Evolutionary conservation across 345 rosid genomes (phyloP).

Genomic region (Eucalyptus curtisii): DNA sequence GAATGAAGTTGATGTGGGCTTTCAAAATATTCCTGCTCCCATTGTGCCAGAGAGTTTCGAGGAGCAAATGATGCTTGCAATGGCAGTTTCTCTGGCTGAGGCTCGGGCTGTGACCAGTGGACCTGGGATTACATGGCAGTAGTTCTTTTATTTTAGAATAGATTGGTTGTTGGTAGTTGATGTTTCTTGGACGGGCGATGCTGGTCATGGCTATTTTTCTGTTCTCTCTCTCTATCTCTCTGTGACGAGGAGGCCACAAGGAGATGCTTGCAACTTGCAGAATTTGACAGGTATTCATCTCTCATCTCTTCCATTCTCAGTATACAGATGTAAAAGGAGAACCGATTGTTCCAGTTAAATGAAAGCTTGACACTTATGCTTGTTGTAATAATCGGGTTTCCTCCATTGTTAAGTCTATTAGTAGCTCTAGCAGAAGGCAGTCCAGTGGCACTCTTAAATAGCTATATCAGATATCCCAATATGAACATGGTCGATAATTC

Average conservation of each 20-base stretch:
- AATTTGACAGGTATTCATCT: conserved; percentile 5
- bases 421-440: background rate
- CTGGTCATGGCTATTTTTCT: background rate
- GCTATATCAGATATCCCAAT: background rate
- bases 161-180: background rate
- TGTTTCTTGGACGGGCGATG: background rate
- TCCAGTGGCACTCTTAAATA: background rate
- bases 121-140: conserved; percentile 63
- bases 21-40: conserved; percentile 25
- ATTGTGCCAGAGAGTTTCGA: conserved; percentile 79
- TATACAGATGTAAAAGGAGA: conserved; percentile 3
- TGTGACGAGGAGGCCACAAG: background rate
- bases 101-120: conserved; percentile 45
- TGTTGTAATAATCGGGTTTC: background rate
- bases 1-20: conserved; percentile 19
- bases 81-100: conserved; percentile 93
- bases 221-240: background rate
- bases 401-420: background rate
- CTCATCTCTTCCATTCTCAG: background rate
- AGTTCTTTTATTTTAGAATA: background rate
- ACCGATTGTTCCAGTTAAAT: conserved; percentile 4
- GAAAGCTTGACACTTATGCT: conserved; percentile 10
- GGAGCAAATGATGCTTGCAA: conserved; percentile 95
- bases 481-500: background rate
- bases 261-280: background rate